Conservation (phyloP, 108 stramenopile species). For the Pseudonitzschia multiseries region DNA sequence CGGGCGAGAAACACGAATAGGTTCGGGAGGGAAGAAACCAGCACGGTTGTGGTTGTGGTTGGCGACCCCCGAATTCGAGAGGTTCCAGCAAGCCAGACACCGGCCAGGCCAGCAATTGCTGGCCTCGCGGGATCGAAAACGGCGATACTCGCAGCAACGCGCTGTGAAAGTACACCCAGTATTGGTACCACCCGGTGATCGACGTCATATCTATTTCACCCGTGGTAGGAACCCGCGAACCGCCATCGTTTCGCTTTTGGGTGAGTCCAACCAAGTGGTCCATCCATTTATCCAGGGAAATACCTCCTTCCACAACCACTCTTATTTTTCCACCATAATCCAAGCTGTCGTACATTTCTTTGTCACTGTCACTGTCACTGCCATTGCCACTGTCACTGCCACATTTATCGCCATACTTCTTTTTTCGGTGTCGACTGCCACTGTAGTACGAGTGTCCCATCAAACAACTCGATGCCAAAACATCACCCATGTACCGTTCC, state of each 20-base stretch:
- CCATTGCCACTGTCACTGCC: no score
- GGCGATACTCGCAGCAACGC: constrained; percentile 23
- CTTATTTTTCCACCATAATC: not conserved
- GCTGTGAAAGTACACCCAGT: constrained; percentile 43
- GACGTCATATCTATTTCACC: not conserved
- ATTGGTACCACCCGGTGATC: constrained; percentile 23
- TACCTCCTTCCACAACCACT: constrained; percentile 34
- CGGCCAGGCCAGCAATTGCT: not conserved
- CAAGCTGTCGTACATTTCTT: not conserved
- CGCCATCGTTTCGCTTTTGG: not conserved
- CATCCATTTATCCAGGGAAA: constrained; percentile 10
- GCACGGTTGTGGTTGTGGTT: not conserved
- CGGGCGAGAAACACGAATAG: constrained; percentile 3
- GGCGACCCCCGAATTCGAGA: not conserved
- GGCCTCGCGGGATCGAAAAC: constrained; percentile 1
- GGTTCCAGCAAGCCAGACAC: constrained; percentile 4
- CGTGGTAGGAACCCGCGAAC: no score
- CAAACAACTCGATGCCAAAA: constrained; percentile 31
- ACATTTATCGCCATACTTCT: no score
- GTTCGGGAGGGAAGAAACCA: constrained; percentile 1
- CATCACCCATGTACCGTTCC: constrained; percentile 44
- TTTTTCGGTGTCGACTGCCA: no score
- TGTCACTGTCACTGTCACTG: no score
- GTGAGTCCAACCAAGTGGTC: not conserved
- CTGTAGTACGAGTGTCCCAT: constrained; percentile 29